These are phyloP conservation scores for Fomitopsis pulvina DNA, from an alignment of 768 basidiomycete genomes.

Conservation along the genomic window DNA sequence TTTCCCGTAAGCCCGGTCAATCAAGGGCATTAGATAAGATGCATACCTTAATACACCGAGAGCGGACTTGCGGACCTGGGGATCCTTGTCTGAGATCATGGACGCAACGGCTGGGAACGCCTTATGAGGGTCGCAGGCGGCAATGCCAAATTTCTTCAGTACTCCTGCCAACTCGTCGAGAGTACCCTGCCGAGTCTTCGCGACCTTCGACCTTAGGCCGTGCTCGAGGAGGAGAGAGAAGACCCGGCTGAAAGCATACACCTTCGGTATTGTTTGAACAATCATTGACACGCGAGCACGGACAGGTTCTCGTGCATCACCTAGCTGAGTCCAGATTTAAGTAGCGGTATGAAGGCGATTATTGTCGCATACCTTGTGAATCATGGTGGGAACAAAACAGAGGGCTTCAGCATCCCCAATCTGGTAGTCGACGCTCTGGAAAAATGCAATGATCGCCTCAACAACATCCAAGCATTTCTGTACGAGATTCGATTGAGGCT, in stretches of 20 bases:
- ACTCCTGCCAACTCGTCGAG: constrained; percentile 77
- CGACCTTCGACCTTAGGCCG: constrained; percentile 84
- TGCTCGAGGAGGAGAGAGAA: constrained; percentile 85
- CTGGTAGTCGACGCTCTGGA: constrained; percentile 68
- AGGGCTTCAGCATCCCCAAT: constrained; percentile 81
- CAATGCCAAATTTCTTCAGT: constrained; percentile 76
- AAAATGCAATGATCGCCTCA: constrained; percentile 68
- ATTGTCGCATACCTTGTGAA: constrained; percentile 62
- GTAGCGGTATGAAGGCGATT: neutral
- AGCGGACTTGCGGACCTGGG: constrained; percentile 82
- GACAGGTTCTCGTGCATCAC: constrained; percentile 83
- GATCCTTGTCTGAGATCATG: constrained; percentile 86
- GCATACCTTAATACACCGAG: constrained; percentile 74
- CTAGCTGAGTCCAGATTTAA: constrained; percentile 50
- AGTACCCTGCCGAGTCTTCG: constrained; percentile 84
- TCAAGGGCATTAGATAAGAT: neutral
- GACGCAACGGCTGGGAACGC: constrained; percentile 72
- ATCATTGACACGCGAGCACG: constrained; percentile 77
- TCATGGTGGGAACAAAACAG: constrained; percentile 83
- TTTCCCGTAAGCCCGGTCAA: constrained; percentile 7
- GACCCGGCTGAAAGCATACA: constrained; percentile 90
- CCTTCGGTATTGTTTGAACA: constrained; percentile 77
- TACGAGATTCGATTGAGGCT: constrained; percentile 85
- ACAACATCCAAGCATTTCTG: constrained; percentile 86
- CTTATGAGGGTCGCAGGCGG: constrained; percentile 73